These are phyloP conservation scores for Rhodocollybia butyracea DNA, from an alignment of 768 basidiomycete species.

Conservation along the genomic window DNA sequence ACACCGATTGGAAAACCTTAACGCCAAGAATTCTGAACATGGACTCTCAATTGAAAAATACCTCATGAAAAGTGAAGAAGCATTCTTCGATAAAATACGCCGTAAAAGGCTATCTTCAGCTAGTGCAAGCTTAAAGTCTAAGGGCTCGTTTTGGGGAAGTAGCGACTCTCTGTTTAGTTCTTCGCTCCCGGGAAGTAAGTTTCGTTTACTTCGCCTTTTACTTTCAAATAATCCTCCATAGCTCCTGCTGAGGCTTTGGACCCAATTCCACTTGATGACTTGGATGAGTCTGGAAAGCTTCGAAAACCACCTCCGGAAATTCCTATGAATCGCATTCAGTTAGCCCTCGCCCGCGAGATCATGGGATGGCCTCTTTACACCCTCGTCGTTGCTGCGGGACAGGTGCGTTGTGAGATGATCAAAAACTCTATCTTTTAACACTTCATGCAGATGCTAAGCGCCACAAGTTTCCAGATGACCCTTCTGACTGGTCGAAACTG, in stretches of 20 bases:
- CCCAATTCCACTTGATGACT: slow-evolving; percentile 42
- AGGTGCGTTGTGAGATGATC: slow-evolving; percentile 37
- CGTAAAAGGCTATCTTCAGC: slow-evolving; percentile 86
- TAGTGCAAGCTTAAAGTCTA: slow-evolving; percentile 62
- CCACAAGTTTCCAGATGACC: slow-evolving; percentile 94
- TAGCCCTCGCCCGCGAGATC: slow-evolving; percentile 76
- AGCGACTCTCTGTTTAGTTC: slow-evolving; percentile 38
- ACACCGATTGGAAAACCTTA: slow-evolving; percentile 73
- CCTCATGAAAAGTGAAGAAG: slow-evolving; percentile 87
- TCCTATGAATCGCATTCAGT: slow-evolving; percentile 82
- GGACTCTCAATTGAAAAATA: slow-evolving; percentile 92
- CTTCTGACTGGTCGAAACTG: slow-evolving; percentile 84
- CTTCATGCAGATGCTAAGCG: slow-evolving; percentile 66
- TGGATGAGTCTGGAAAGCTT: slow-evolving; percentile 41
- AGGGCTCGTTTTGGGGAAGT: slow-evolving; percentile 77
- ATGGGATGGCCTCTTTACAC: slow-evolving; percentile 91
- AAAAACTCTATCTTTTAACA: neutral
- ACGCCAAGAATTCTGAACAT: slow-evolving; percentile 83
- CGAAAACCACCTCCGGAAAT: slow-evolving; percentile 49
- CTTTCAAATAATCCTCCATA: slow-evolving; percentile 4
- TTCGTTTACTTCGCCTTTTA: neutral
- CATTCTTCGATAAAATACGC: slow-evolving; percentile 87
- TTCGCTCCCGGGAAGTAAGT: slow-evolving; percentile 74
- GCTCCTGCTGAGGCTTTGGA: slow-evolving; percentile 53
- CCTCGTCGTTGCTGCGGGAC: slow-evolving; percentile 82